Percentiles rank a stretch among this genome's conserved stretches.
Evolutionary conservation across 2,329 filamentous ascomycete genomes (phyloP).

Genomic region (Penicillium sp.): DNA sequence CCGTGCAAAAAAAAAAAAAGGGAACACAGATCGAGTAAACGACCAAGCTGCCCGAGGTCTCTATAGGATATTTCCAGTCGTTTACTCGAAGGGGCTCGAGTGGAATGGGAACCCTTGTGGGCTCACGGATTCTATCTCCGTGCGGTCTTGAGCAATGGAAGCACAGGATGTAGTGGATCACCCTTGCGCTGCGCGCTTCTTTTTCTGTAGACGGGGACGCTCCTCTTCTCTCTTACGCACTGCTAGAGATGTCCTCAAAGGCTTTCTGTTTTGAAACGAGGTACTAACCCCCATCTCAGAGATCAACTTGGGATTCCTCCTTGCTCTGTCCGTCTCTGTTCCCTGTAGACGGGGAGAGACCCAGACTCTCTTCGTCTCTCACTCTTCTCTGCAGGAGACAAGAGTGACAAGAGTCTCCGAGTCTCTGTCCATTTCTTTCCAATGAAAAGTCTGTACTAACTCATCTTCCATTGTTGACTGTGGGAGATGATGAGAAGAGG

Average conservation of each 20-base stretch:
- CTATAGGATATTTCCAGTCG: too few relatives aligned
- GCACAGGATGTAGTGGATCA: constrained; percentile 10
- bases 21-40: too few relatives aligned
- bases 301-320: neutral
- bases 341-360: neutral
- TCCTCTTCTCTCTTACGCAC: neutral
- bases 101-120: constrained; percentile 10
- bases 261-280: neutral
- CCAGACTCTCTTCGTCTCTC: neutral
- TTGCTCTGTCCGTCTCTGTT: neutral
- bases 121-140: constrained; percentile 24
- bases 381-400: neutral
- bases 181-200: neutral
- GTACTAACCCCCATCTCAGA: neutral
- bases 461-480: neutral
- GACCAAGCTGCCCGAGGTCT: too few relatives aligned
- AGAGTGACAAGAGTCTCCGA: neutral
- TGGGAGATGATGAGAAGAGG: neutral
- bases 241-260: neutral
- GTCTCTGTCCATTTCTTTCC: neutral
- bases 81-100: constrained; percentile 1
- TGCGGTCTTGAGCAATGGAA: constrained; percentile 12
- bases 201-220: neutral
- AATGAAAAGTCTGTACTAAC: neutral
- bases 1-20: neutral